Evolutionary conservation across 306 rosid genomes (phyloP).

Genomic region (Morella rubra): DNA sequence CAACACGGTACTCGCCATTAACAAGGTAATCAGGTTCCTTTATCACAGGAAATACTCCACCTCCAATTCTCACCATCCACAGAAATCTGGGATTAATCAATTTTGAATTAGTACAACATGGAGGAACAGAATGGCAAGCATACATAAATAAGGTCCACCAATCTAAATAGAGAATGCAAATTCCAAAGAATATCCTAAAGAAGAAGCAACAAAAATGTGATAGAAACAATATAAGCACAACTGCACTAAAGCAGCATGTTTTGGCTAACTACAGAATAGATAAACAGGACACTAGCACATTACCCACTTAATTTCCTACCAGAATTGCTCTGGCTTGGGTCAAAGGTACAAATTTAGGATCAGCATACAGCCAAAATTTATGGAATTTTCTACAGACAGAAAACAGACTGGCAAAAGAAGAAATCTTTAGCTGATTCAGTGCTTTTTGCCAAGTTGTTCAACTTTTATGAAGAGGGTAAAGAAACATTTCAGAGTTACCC

Average conservation of each 20-base stretch:
- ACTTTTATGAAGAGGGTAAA: neutral
- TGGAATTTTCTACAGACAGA: neutral
- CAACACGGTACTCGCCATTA: conserved; percentile 98
- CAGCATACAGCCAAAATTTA: neutral
- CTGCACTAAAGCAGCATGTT: conserved; percentile 5
- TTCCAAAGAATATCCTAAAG: too few species aligned
- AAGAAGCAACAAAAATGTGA: neutral
- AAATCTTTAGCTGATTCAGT: neutral
- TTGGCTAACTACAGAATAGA: neutral
- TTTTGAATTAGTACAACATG: conserved; percentile 9
- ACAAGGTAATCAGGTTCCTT: conserved; percentile 98
- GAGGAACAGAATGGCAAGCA: neutral
- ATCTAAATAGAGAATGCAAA: conserved; percentile 2
- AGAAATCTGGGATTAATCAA: conserved; percentile 60
- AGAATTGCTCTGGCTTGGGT: conserved; percentile 7
- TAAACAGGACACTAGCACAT: neutral
- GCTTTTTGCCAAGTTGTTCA: neutral
- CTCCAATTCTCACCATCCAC: conserved; percentile 99
- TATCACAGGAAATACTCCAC: conserved; percentile 96
- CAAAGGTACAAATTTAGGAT: conserved; percentile 1
- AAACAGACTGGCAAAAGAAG: neutral
- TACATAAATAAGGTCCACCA: neutral
- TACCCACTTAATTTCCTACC: conserved; percentile 9
- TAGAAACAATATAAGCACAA: conserved; percentile 1
- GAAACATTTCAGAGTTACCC: too few species aligned